Base-by-base conservation (phyloP, 805 yeast species). In the Clavispora phyllophila region DNA sequence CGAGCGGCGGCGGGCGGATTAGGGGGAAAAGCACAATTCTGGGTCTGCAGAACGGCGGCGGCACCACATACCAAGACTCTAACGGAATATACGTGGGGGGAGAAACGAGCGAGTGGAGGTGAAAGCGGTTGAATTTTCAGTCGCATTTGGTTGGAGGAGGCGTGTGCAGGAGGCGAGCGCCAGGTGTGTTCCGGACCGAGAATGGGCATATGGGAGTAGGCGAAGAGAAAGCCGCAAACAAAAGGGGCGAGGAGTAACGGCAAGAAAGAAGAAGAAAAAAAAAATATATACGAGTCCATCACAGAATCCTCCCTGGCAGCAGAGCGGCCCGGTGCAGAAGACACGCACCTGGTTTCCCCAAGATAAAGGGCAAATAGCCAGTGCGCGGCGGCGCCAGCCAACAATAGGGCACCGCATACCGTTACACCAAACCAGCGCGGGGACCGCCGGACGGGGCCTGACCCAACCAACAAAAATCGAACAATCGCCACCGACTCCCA, bases 141-240 rank as follows among this genome's bases (percentile, higher is more conserved):
- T 44, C 46, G 46, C 44, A 40, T 38, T 40, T 44, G 46, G 46
- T 44, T 44, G 46, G 46, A 36, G 26, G 44, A 40, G 25, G n/a
- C 19, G 32, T 41, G 37, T 44, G 46, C 46, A 44, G 45, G 36
- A 20, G 44, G 29, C 40, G 26, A 36, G 9, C 7, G 4, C 5
- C 9, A 12, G 20, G 33, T 17, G 5, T 17, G 19, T 25, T 25
- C 27, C 27, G 27, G 27, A 25, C 27, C 27, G 27, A 25, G 27
- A 25, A 25, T 25, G 27, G 27, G 27, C 23, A 22, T 5, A 22
- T 8, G 8, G 23, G 8, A 22, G 7, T 8, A n/a, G n/a, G n/a
- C n/a, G n/a, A n/a, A n/a, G n/a, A n/a, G n/a, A n/a, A n/a, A n/a
- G n/a, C n/a, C n/a, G n/a, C n/a, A n/a, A n/a, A n/a, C n/a, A n/a